Evolutionary conservation across 345 rosid genomes (phyloP), one percentile per base, ranked within the genome.

Genomic region (Hirschfeldia incana): DNA sequence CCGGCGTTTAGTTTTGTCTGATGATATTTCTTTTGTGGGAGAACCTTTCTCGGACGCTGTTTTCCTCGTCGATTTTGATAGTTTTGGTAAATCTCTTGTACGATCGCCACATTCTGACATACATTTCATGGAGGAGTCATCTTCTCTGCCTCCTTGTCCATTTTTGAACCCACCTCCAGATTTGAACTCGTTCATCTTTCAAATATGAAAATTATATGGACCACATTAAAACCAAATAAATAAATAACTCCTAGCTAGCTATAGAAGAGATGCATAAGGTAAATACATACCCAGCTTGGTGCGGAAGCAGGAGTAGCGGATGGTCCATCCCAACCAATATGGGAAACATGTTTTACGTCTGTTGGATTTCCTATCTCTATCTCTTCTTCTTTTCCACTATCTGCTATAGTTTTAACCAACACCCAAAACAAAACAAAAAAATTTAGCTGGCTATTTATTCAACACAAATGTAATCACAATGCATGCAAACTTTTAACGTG

Each of bases 271-370:
- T 44, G 42, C n/a, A 44, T 44, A 44, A 11, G 49, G 3, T 4
- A 46, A 46, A 13, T 49, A 49, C 4, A 5, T 65, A 90, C 94
- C 91, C 91, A 88, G 77, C 86, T 87, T 10, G 92, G 94, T 6
- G 85, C 80, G 29, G 85, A 55, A 64, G 77, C 78, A 2, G 73
- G 5, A 69, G 39, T 32, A 29, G 84, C 79, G 11, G 91, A 76
- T 6, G 90, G 89, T 34, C 88, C 94, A 51, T 94, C 97, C 90
- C 89, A 89, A 75, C 98, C 98, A 46, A 94, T 94, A 69, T 94
- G 98, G 28, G 98, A 92, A 6, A 94, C 93, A 76, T 94, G 98
- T 80, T 92, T 94, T 79, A 94, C 97, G 65, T 94, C 97, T 5
- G 98, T 94, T 53, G 98, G 98, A 66, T 28, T 55, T 53, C 98